phyloP scores from a whole-genome alignment of 2,329 filamentous ascomycete species.

The Xylaria sp. region DNA sequence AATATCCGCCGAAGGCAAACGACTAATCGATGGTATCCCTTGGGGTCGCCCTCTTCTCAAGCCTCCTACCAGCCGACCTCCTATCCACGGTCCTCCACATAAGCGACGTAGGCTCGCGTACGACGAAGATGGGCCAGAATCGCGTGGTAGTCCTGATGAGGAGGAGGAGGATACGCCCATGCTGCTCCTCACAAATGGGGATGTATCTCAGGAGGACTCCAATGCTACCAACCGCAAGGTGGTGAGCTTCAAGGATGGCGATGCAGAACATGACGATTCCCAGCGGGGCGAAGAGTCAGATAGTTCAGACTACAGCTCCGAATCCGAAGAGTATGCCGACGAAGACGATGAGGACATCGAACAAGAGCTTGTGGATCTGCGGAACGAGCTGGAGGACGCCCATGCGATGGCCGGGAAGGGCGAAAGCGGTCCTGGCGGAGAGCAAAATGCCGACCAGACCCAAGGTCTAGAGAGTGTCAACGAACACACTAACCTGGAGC shows the following conservation, averaged over 20 bases:
- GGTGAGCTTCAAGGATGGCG: slow-evolving; percentile 40
- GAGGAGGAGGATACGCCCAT: slow-evolving; percentile 34
- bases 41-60: slow-evolving; percentile 76
- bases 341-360: slow-evolving; percentile 41
- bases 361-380: slow-evolving; percentile 48
- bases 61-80: slow-evolving; percentile 61
- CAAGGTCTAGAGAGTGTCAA: background rate
- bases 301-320: slow-evolving; percentile 2
- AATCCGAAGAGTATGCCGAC: slow-evolving; percentile 5
- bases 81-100: slow-evolving; percentile 71
- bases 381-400: slow-evolving; percentile 1
- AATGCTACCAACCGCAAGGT: slow-evolving; percentile 32
- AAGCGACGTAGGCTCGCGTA: slow-evolving; percentile 64
- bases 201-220: slow-evolving; percentile 24
- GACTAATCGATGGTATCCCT: slow-evolving; percentile 81
- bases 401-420: background rate
- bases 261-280: slow-evolving; percentile 37
- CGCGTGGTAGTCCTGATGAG: slow-evolving; percentile 37
- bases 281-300: slow-evolving; percentile 14
- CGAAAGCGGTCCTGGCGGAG: background rate
- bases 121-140: slow-evolving; percentile 34
- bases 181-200: slow-evolving; percentile 39
- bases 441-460: background rate
- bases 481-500: slow-evolving; percentile 1
- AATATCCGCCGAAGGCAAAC: slow-evolving; percentile 76